A percentile compares a stretch with the other conserved stretches of the same genome.
Evolutionary conservation across 768 basidiomycete genomes (phyloP).

Genomic region (Naganishia randhawae): DNA sequence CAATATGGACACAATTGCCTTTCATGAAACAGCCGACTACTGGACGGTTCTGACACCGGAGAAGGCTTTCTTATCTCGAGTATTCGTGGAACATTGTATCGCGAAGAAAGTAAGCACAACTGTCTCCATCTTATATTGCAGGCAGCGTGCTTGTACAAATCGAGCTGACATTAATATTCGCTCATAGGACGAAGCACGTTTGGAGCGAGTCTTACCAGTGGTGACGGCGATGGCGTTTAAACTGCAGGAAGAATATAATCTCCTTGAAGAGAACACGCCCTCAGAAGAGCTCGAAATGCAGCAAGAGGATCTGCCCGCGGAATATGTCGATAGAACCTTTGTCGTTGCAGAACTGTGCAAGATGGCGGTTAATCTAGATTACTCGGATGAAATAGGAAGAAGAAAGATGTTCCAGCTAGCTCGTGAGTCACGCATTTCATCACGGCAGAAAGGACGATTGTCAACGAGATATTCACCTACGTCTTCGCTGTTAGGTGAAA

Average conservation of each 20-base stretch:
- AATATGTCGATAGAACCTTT: slow-evolving; percentile 56
- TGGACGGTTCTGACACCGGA: slow-evolving; percentile 71
- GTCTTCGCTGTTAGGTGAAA: slow-evolving; percentile 58
- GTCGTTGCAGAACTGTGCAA: slow-evolving; percentile 76
- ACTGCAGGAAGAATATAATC: slow-evolving; percentile 69
- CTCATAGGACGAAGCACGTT: slow-evolving; percentile 56
- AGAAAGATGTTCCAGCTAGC: slow-evolving; percentile 82
- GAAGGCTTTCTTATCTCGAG: slow-evolving; percentile 73
- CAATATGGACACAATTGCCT: too few species aligned
- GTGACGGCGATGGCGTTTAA: slow-evolving; percentile 75
- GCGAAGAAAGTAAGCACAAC: slow-evolving; percentile 40
- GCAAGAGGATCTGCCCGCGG: slow-evolving; percentile 42
- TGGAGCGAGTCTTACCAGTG: slow-evolving; percentile 73
- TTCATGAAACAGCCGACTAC: slow-evolving; percentile 59
- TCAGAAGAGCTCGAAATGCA: slow-evolving; percentile 38
- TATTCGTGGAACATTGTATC: slow-evolving; percentile 73
- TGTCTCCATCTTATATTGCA: too few species aligned
- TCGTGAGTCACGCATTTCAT: slow-evolving; percentile 56
- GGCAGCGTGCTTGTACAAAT: too few species aligned
- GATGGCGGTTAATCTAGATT: slow-evolving; percentile 76
- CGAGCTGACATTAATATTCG: not conserved
- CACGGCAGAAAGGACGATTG: not conserved
- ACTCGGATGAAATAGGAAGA: slow-evolving; percentile 84
- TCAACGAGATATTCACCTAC: not conserved
- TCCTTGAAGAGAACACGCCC: slow-evolving; percentile 53